These are phyloP conservation scores for Neodidymelliopsis sp. DNA, from an alignment of 2,329 filamentous ascomycete species.

Conservation along the genomic window DNA sequence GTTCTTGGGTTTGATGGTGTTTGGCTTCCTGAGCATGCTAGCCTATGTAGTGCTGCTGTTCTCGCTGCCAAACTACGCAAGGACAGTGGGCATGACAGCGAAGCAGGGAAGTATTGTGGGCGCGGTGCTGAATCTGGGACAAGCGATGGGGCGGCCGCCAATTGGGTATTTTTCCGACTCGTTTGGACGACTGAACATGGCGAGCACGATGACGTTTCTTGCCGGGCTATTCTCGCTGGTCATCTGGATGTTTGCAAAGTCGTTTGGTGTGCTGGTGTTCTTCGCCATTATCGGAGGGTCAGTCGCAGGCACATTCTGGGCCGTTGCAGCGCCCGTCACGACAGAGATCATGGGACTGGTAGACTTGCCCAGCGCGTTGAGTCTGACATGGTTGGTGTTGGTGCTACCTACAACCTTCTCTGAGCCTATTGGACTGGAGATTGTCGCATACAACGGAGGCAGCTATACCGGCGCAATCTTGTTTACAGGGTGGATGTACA, in stretches of 20 bases:
- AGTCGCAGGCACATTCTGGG: slow-evolving; percentile 74
- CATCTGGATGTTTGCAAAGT: slow-evolving; percentile 75
- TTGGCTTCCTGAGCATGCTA: slow-evolving; percentile 75
- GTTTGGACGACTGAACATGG: slow-evolving; percentile 77
- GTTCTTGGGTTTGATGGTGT: slow-evolving; percentile 70
- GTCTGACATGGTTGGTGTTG: slow-evolving; percentile 75
- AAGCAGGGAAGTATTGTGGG: slow-evolving; percentile 74
- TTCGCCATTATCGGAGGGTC: slow-evolving; percentile 72
- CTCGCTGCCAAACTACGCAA: slow-evolving; percentile 76
- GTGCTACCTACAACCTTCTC: slow-evolving; percentile 73
- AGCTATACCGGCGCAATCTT: slow-evolving; percentile 66
- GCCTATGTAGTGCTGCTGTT: slow-evolving; percentile 81
- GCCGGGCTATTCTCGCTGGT: slow-evolving; percentile 71
- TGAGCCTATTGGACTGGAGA: slow-evolving; percentile 63
- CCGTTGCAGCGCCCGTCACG: slow-evolving; percentile 69
- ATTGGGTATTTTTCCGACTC: slow-evolving; percentile 77
- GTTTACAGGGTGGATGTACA: slow-evolving; percentile 68
- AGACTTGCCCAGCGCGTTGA: slow-evolving; percentile 72
- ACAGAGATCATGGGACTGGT: slow-evolving; percentile 77
- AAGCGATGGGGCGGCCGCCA: slow-evolving; percentile 72
- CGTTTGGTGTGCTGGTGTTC: slow-evolving; percentile 72
- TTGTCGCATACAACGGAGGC: slow-evolving; percentile 57
- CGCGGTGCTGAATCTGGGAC: slow-evolving; percentile 74
- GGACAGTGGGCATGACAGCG: slow-evolving; percentile 70
- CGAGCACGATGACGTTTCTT: slow-evolving; percentile 68